Evolutionary conservation across 148 eudicot genomes (phyloP), one percentile per base, ranked within the genome.

Genomic region (Vaccinium corymbosum): DNA sequence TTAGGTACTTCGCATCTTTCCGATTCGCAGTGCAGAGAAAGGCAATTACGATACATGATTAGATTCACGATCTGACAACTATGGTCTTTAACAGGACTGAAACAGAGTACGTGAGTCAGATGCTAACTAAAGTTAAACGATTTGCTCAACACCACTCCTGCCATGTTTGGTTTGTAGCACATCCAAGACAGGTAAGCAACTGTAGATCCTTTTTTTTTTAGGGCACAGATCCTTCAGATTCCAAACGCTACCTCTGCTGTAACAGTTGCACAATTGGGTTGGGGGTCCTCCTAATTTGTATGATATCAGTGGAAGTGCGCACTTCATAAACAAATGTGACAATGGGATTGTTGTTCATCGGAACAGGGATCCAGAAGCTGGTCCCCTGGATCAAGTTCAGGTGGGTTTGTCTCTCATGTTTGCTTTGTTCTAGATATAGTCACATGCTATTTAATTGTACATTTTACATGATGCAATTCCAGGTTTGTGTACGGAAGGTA

Each of bases 91-190:
- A 91, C 94, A 94, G 98, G 98, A 95, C 98, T 12, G 99, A 97
- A 84, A 97, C 99, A 73, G 99, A 97, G 85, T 97, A 97, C 62
- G 99, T 97, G 53, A 95, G 98, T 89, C 97, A 94, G 89, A 94
- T 97, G 95, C 92, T 97, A 76, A 97, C 99, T 48, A 92, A 89
- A 90, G 84, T 97, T 46, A 97, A 95, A 84, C 89, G 99, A 80
- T 97, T 97, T 83, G 99, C 99, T 66, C 98, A 97, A 85, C 98
- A 95, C 85, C 98, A 97, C 81, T 87, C 96, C 16, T 97, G 99
- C 84, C 99, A 95, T 88, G 99, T 97, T 88, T 97, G 99, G 99
- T 97, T 97, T 88, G 99, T 97, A 32, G 99, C 99, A 56, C 99
- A 97, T 86, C 99, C 99, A 32, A 92, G 91, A 89, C 99, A 97